Evolutionary conservation across 139 green algal species (phyloP).

Genomic region (Dunaliella primolecta): DNA sequence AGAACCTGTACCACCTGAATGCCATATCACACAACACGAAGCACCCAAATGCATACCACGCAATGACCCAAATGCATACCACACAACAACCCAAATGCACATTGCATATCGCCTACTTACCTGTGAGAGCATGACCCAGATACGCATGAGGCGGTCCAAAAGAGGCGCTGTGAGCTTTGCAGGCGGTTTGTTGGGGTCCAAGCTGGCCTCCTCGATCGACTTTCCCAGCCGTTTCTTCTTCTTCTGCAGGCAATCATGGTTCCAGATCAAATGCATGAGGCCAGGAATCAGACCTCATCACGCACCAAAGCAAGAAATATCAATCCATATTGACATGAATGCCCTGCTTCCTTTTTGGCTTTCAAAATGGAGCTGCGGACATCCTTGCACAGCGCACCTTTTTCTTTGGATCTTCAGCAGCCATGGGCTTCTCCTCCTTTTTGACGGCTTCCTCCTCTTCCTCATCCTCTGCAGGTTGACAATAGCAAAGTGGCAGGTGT

Average conservation of each 20-base stretch:
- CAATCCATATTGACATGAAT: too few species aligned
- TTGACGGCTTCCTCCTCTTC: conserved; percentile 6
- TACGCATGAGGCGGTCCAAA: conserved; percentile 40
- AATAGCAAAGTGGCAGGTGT: background rate
- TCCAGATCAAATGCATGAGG: background rate
- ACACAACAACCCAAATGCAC: too few species aligned
- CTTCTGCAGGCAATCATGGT: conserved; percentile 12
- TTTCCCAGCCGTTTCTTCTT: conserved; percentile 27
- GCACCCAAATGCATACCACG: too few species aligned
- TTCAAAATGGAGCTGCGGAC: too few species aligned
- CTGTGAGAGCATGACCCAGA: conserved; percentile 42
- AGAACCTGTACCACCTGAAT: too few species aligned
- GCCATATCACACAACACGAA: too few species aligned
- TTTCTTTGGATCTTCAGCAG: background rate
- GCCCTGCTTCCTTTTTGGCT: too few species aligned
- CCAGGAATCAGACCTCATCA: too few species aligned
- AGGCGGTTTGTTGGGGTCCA: conserved; percentile 31
- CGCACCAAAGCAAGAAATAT: too few species aligned
- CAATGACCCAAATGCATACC: too few species aligned
- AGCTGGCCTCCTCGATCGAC: conserved; percentile 15
- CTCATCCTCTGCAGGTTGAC: conserved; percentile 9
- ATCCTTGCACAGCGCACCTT: too few species aligned
- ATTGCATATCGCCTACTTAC: too few species aligned
- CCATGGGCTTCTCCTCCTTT: conserved; percentile 3
- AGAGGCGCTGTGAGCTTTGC: conserved; percentile 31